Evolutionary conservation across 371 early-diverging fungal species (phyloP).

Genomic region (Chytridiales sp.): DNA sequence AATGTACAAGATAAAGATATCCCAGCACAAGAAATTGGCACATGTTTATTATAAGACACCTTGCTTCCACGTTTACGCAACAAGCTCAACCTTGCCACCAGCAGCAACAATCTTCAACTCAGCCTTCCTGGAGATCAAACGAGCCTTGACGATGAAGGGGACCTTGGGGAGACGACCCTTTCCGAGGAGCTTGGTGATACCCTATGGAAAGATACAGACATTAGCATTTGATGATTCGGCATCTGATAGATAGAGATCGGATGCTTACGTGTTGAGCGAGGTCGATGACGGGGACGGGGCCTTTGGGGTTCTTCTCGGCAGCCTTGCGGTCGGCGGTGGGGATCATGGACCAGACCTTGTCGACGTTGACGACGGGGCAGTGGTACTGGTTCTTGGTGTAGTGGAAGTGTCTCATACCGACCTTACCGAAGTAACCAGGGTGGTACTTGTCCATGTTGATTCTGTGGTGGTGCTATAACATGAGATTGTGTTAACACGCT

Average conservation of each 20-base stretch:
- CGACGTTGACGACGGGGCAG: slow-evolving; percentile 88
- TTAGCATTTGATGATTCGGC: background rate
- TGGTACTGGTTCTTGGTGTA: slow-evolving; percentile 89
- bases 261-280: slow-evolving; percentile 69
- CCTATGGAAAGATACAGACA: slow-evolving; percentile 50
- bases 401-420: slow-evolving; percentile 99
- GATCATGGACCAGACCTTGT: slow-evolving; percentile 94
- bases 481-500: too few relatives aligned
- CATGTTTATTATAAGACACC: too few relatives aligned
- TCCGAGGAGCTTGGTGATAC: slow-evolving; percentile 97
- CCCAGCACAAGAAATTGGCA: too few relatives aligned
- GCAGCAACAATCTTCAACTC: slow-evolving; percentile 98
- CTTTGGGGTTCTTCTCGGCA: slow-evolving; percentile 77
- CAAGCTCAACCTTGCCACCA: slow-evolving; percentile 90
- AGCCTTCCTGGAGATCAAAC: slow-evolving; percentile 91
- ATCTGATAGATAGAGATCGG: background rate
- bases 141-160: slow-evolving; percentile 98
- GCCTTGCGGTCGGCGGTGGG: slow-evolving; percentile 87
- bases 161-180: slow-evolving; percentile 88
- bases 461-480: slow-evolving; percentile 91
- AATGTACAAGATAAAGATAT: too few relatives aligned
- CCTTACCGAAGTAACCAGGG: slow-evolving; percentile 99
- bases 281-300: slow-evolving; percentile 93
- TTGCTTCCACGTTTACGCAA: slow-evolving; percentile 59
- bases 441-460: slow-evolving; percentile 99